phyloP scores from a whole-genome alignment of 352 stramenopile species.

The Globisporangium cylindrosporum region DNA sequence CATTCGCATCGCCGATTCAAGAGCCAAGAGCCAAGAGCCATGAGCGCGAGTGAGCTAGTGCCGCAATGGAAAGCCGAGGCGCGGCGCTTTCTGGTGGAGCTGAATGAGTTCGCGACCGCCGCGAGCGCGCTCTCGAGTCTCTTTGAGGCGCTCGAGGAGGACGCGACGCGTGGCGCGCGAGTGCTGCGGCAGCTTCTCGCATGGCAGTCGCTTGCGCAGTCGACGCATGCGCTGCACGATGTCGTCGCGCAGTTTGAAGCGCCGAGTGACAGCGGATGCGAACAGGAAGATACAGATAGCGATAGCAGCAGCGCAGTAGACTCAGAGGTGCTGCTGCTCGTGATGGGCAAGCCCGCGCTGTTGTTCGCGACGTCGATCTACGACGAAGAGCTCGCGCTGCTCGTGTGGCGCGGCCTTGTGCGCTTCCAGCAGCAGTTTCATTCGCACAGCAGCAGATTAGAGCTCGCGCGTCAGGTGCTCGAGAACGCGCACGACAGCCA shows the following conservation, averaged over 20 bases:
- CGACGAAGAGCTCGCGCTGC: constrained; percentile 69
- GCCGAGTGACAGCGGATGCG: constrained; percentile 10
- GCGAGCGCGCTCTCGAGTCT: constrained; percentile 40
- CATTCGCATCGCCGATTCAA: background rate
- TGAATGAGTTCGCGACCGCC: constrained; percentile 63
- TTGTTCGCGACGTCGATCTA: constrained; percentile 84
- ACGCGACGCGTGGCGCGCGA: constrained; percentile 16
- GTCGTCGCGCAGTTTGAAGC: constrained; percentile 36
- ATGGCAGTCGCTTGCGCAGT: constrained; percentile 37
- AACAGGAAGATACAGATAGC: constrained; percentile 6
- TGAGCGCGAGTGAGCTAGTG: background rate
- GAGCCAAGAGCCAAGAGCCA: background rate
- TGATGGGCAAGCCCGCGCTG: constrained; percentile 76
- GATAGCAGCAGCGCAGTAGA: constrained; percentile 10
- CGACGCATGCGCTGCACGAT: constrained; percentile 22
- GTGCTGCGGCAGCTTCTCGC: constrained; percentile 44
- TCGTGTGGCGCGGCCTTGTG: constrained; percentile 60
- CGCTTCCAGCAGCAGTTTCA: constrained; percentile 43
- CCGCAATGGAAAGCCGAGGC: constrained; percentile 29
- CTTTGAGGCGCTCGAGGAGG: constrained; percentile 32
- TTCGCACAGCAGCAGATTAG: constrained; percentile 20
- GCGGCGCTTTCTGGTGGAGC: constrained; percentile 39
- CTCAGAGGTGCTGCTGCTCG: constrained; percentile 35
- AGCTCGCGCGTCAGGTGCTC: constrained; percentile 59
- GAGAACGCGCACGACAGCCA: constrained; percentile 70